Base-by-base conservation (phyloP, 2,329 filamentous ascomycete genomes). In the Aaosphaeria arxii region DNA sequence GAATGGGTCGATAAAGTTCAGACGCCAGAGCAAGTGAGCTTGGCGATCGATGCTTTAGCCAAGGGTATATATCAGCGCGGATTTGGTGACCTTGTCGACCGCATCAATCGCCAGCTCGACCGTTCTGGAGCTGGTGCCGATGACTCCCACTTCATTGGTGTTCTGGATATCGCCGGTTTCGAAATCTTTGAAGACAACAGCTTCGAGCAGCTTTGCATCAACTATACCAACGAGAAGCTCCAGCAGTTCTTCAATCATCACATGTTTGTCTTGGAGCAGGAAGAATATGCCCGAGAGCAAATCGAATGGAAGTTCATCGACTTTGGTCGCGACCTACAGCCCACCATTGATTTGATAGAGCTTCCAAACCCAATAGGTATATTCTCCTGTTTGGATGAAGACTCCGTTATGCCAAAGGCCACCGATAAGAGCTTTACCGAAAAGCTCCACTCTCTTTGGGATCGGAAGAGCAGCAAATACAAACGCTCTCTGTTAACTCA, bases 241-340 rank as follows among this genome's bases (percentile, higher is more conserved):
- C 94, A 99, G 65, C 94, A 99, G 59, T 99, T 99, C 71, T 99
- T 99, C 81, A 99, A 99, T 63, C 94, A 99, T 67, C 95, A 99
- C 76, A 99, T 99, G 94, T 99, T 99, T 65, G 94, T 99, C 7
- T 78, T 99, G 6, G 94, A 99, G 68, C 94, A 99, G 64, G 94
- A 99, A 70, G 94, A 99, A 69, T 99, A 99, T 69, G 91, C 94
- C 6, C 80, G 92, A 42, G 94, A 99, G 67, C 89, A 96, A 70
- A 99, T 99, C 58, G 94, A 99, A 72, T 99, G 94, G 94, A 91
- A 97, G 65, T 99, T 99, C 68, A 99, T 99, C 65, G 94, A 99
- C 71, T 99, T 99, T 66, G 94, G 94, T 13, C 91, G 91, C 52
- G 94, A 99, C 64, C 78, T 99, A 29, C 95, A 99, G 68, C 94